Evolutionary conservation across 2,329 filamentous ascomycete genomes (phyloP).

Genomic region (Knufia petricola): DNA sequence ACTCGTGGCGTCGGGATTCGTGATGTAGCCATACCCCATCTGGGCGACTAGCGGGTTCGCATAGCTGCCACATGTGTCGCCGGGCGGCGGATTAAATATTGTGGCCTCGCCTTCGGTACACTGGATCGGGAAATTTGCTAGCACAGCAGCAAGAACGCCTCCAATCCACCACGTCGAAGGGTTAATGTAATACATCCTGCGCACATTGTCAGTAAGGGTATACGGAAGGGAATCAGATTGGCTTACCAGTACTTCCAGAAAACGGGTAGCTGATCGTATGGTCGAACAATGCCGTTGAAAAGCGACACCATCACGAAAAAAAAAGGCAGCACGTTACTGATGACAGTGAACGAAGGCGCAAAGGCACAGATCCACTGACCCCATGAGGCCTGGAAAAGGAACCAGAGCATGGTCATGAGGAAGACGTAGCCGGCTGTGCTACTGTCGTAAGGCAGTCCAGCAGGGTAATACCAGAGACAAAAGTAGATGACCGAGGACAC

Average conservation of each 20-base stretch:
- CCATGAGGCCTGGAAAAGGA: conserved; percentile 64
- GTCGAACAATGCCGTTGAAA: conserved; percentile 68
- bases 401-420: conserved; percentile 69
- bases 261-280: conserved; percentile 48
- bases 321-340: conserved; percentile 64
- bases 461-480: conserved; percentile 66
- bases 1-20: conserved; percentile 48
- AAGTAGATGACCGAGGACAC: conserved; percentile 59
- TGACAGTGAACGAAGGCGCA: conserved; percentile 67
- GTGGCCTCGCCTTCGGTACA: conserved; percentile 51
- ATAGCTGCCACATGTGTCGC: conserved; percentile 56
- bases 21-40: conserved; percentile 48
- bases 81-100: conserved; percentile 55
- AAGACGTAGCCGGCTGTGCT: conserved; percentile 64
- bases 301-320: conserved; percentile 69
- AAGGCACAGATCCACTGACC: conserved; percentile 81
- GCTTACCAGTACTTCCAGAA: conserved; percentile 21
- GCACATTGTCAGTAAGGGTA: too few species aligned
- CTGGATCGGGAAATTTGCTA: conserved; percentile 42
- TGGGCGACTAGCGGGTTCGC: conserved; percentile 44
- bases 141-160: conserved; percentile 56
- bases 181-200: conserved; percentile 56
- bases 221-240: too few species aligned
- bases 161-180: conserved; percentile 64
- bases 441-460: conserved; percentile 57